These are phyloP conservation scores for Blastomyces gilchristii DNA, from an alignment of 2,329 filamentous ascomycete species.

Conservation along the genomic window DNA sequence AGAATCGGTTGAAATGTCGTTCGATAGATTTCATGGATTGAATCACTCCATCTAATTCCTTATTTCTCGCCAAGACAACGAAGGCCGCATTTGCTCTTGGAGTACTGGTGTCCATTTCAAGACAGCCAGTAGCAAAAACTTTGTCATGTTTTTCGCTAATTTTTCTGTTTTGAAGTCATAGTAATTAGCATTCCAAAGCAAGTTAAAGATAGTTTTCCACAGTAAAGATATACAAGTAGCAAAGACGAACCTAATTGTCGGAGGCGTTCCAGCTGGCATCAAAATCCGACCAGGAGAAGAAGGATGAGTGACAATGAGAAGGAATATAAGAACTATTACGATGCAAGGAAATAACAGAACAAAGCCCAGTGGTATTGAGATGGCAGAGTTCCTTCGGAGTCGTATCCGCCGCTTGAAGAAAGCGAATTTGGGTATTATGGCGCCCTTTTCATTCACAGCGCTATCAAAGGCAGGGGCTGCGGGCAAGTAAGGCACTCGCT, in stretches of 20 bases:
- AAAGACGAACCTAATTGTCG: slow-evolving; percentile 66
- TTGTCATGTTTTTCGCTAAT: slow-evolving; percentile 97
- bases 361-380: slow-evolving; percentile 85
- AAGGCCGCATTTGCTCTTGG: slow-evolving; percentile 90
- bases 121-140: slow-evolving; percentile 85
- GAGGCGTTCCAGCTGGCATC: slow-evolving; percentile 79
- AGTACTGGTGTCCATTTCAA: slow-evolving; percentile 60
- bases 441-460: slow-evolving; percentile 35
- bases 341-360: slow-evolving; percentile 87
- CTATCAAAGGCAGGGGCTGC: slow-evolving; percentile 39
- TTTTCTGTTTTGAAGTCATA: slow-evolving; percentile 49
- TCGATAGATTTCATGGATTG: slow-evolving; percentile 97
- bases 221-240: not conserved
- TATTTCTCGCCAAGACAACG: slow-evolving; percentile 89
- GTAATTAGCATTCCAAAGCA: not conserved
- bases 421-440: slow-evolving; percentile 47
- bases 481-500: slow-evolving; percentile 40
- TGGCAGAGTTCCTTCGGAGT: slow-evolving; percentile 78
- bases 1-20: slow-evolving; percentile 98
- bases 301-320: slow-evolving; percentile 82
- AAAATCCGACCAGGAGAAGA: slow-evolving; percentile 70
- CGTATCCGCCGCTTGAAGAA: slow-evolving; percentile 82
- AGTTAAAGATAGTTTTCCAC: not conserved
- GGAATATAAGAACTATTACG: slow-evolving; percentile 79
- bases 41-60: slow-evolving; percentile 90